Evolutionary conservation across 768 basidiomycete species (phyloP).

Genomic region (Naganishia kalamii): DNA sequence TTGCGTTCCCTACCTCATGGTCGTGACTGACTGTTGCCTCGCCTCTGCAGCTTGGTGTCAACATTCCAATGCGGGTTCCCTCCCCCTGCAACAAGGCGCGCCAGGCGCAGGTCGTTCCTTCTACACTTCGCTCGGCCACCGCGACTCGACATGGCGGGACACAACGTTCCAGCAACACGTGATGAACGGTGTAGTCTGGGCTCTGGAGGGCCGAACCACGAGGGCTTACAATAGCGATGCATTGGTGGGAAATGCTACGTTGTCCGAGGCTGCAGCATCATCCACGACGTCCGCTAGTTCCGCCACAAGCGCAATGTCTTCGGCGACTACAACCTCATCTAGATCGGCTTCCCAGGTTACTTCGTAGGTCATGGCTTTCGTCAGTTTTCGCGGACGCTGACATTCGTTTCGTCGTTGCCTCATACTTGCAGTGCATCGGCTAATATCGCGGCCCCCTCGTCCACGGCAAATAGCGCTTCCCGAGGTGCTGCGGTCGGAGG

Average conservation of each 20-base stretch:
- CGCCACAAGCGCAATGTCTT: background rate
- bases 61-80: constrained; percentile 63
- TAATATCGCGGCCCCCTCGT: background rate
- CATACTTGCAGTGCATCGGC: background rate
- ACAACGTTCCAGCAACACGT: constrained; percentile 65
- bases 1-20: background rate
- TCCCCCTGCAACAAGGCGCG: constrained; percentile 45
- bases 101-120: constrained; percentile 64
- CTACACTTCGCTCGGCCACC: constrained; percentile 75
- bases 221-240: constrained; percentile 59
- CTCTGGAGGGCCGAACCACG: constrained; percentile 64
- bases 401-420: background rate
- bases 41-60: constrained; percentile 68
- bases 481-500: background rate
- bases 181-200: constrained; percentile 68
- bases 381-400: background rate
- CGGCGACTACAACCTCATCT: background rate
- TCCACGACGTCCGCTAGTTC: background rate
- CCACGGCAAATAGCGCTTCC: constrained; percentile 11
- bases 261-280: background rate
- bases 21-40: background rate
- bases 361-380: background rate
- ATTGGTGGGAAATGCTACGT: constrained; percentile 54
- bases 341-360: background rate
- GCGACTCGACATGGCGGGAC: constrained; percentile 65